Conservation (phyloP, 2,329 filamentous ascomycete species). For the Scedosporium boydii region DNA sequence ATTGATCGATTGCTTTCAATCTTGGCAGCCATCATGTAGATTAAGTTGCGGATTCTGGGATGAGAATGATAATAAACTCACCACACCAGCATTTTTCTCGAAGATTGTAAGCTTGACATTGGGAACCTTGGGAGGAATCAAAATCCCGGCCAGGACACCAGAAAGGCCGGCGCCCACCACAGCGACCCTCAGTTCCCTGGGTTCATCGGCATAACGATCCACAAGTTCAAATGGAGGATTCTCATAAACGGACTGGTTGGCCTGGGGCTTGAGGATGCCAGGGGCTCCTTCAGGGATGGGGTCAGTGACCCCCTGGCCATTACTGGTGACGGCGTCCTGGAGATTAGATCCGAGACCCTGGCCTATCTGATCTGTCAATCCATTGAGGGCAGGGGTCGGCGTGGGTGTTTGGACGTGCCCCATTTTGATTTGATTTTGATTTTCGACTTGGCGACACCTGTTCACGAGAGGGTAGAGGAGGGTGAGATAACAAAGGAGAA, state of each 20-base stretch:
- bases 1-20: too few relatives aligned
- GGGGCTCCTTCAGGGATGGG: neutral
- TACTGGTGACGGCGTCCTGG: neutral
- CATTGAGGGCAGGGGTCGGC: neutral
- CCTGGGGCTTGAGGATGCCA: neutral
- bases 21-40: too few relatives aligned
- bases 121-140: conserved; percentile 61
- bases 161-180: conserved; percentile 27
- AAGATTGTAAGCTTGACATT: conserved; percentile 55
- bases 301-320: neutral
- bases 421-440: neutral
- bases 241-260: neutral
- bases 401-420: neutral
- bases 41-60: neutral
- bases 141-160: conserved; percentile 44
- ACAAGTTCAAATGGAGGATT: conserved; percentile 7
- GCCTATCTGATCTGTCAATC: neutral
- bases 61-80: conserved; percentile 23
- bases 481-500: neutral
- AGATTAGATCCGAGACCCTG: neutral
- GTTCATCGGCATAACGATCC: conserved; percentile 25
- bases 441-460: neutral
- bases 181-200: conserved; percentile 22
- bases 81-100: conserved; percentile 59
- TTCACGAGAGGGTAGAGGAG: too few relatives aligned